Evolutionary conservation across 352 stramenopile genomes (phyloP).

Genomic region (Globisporangium canariense): DNA sequence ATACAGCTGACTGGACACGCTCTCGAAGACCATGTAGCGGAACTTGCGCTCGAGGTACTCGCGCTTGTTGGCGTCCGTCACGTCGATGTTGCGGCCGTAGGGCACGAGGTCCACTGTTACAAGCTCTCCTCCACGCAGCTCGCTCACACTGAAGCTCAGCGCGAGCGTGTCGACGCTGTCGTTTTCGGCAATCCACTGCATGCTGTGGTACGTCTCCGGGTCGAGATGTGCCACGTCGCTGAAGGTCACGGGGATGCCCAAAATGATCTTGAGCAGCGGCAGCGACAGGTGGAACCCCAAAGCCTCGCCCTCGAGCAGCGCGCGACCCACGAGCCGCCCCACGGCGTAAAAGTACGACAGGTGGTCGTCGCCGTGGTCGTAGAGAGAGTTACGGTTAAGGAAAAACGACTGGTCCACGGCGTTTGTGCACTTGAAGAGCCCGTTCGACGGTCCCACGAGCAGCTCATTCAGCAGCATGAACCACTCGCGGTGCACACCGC

Average conservation of each 20-base stretch:
- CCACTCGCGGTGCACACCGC: slow-evolving; percentile 77
- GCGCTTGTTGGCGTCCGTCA: slow-evolving; percentile 90
- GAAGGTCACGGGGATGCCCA: slow-evolving; percentile 38
- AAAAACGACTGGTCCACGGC: slow-evolving; percentile 44
- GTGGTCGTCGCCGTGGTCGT: slow-evolving; percentile 29
- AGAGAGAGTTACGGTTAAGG: slow-evolving; percentile 40
- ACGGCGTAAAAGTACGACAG: slow-evolving; percentile 42
- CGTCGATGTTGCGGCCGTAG: slow-evolving; percentile 43
- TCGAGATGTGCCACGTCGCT: slow-evolving; percentile 43
- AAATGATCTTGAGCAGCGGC: slow-evolving; percentile 46
- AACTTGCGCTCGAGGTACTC: slow-evolving; percentile 88
- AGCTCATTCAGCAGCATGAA: slow-evolving; percentile 60
- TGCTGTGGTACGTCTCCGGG: slow-evolving; percentile 38
- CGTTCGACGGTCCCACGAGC: slow-evolving; percentile 28
- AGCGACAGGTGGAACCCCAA: slow-evolving; percentile 87
- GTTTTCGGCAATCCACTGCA: slow-evolving; percentile 48
- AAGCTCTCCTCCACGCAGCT: slow-evolving; percentile 16
- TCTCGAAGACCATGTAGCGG: slow-evolving; percentile 90
- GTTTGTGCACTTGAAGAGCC: slow-evolving; percentile 43
- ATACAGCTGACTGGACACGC: slow-evolving; percentile 71
- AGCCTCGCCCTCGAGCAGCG: slow-evolving; percentile 85
- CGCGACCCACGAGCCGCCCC: slow-evolving; percentile 44
- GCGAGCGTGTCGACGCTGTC: slow-evolving; percentile 32
- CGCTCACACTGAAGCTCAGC: slow-evolving; percentile 38
- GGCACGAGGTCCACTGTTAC: slow-evolving; percentile 38